Conservation (phyloP, 83 land plant species). For the Thuja plicata region DNA sequence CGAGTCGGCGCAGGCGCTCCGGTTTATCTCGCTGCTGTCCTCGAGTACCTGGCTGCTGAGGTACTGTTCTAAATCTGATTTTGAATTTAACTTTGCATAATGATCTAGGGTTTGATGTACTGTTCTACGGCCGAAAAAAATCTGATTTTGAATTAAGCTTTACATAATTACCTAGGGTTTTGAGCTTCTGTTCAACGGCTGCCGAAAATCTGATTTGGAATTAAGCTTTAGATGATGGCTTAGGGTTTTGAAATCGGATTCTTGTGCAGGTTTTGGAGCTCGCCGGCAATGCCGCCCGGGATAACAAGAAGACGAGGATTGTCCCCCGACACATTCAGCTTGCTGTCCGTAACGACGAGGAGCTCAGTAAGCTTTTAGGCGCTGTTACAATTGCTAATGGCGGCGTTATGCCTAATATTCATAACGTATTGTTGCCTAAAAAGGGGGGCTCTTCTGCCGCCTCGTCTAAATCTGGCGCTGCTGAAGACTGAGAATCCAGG, state of each 20-base stretch:
- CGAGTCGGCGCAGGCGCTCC: slow-evolving; percentile 54
- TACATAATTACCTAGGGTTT: too few species aligned
- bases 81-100: neutral
- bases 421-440: neutral
- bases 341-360: slow-evolving; percentile 4
- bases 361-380: slow-evolving; percentile 9
- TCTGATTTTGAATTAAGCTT: neutral
- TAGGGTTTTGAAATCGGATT: too few species aligned
- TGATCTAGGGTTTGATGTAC: slow-evolving; percentile 5
- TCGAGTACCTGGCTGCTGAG: slow-evolving; percentile 40
- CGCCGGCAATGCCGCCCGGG: slow-evolving; percentile 7
- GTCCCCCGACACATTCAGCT: slow-evolving; percentile 5
- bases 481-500: neutral
- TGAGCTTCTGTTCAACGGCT: slow-evolving; percentile 1
- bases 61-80: neutral
- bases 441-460: neutral
- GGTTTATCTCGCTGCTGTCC: slow-evolving; percentile 45
- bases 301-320: slow-evolving; percentile 1
- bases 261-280: slow-evolving; percentile 9
- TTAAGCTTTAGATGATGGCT: too few species aligned
- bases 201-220: neutral
- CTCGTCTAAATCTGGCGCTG: neutral
- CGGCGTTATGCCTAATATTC: slow-evolving; percentile 12
- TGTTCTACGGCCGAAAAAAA: too few species aligned
- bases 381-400: slow-evolving; percentile 11